Conservation (phyloP, 1,139 yeast species). For the Kodamaea fungicola region DNA sequence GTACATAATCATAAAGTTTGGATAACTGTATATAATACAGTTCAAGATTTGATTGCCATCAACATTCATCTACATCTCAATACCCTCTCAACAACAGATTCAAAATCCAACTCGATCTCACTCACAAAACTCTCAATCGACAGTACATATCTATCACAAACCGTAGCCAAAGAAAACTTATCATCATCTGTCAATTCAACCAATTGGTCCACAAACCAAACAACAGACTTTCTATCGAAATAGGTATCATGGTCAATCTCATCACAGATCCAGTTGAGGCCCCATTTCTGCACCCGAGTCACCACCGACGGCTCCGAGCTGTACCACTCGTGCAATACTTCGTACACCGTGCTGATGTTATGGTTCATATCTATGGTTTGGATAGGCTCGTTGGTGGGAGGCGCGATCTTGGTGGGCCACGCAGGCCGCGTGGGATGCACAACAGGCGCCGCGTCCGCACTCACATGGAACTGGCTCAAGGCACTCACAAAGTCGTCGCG, state of each 20-base stretch:
- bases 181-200: slow-evolving; percentile 13
- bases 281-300: slow-evolving; percentile 13
- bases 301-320: slow-evolving; percentile 11
- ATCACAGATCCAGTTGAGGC: slow-evolving; percentile 15
- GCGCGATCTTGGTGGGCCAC: slow-evolving; percentile 7
- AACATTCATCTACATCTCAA: background rate
- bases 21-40: too few relatives aligned
- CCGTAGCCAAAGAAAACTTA: slow-evolving; percentile 11
- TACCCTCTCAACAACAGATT: slow-evolving; percentile 13
- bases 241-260: slow-evolving; percentile 16
- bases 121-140: slow-evolving; percentile 17
- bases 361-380: slow-evolving; percentile 15
- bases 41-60: too few relatives aligned
- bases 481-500: slow-evolving; percentile 3
- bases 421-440: slow-evolving; percentile 3
- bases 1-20: too few relatives aligned
- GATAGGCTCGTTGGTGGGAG: slow-evolving; percentile 8
- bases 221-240: slow-evolving; percentile 12
- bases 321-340: slow-evolving; percentile 17
- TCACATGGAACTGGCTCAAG: background rate
- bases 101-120: slow-evolving; percentile 16
- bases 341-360: slow-evolving; percentile 14
- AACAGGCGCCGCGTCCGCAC: background rate
- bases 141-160: slow-evolving; percentile 16
- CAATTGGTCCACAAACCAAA: slow-evolving; percentile 11